Base-by-base conservation (phyloP, 2,329 filamentous ascomycete genomes). In the Botrytis sinoallii region DNA sequence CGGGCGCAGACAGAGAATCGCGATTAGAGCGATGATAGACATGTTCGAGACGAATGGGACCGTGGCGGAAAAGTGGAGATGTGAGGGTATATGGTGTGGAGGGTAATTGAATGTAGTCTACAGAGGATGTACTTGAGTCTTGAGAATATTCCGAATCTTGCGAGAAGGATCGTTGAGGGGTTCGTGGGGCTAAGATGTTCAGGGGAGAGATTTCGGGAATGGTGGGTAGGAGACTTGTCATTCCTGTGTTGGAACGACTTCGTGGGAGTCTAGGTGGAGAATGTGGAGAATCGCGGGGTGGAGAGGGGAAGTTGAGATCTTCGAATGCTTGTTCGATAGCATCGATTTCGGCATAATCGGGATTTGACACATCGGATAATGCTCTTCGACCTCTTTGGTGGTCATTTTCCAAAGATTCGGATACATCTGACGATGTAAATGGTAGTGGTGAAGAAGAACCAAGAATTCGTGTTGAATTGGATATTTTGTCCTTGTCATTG, bases 21-120 rank as follows among this genome's bases (percentile, higher is more conserved):
- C 81, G 16, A 78, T 82, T 35, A 80, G 76, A 12, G 84, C 78
- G 68, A 87, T 29, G 35, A 85, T 4, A 83, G 80, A 77, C 85
- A 86, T 70, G 84, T 79, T 67, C 75, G 25, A 90, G 80, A 4
- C 87, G 84, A 75, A 91, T 88, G 4, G 85, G 85, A 0, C 88
- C 89, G 75, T 91, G 89, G 12, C 83, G 83, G 77, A 88, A 87
- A 3, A 79, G 78, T 0, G 88, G 86, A 29, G 83, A 84, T 0
- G 84, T 86, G 40, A 86, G 73, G 0, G 87, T 88, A 75, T 82
- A 88, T 0, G 84, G 83, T 0, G 86, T 87, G 67, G 76, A 76
- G 2, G 79, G 75, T 3, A 80, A 66, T n/a, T 76, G 40, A 84
- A 86, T 71, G 81, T 82, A 65, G 87, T 75, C 57, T 9, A 32